phyloP scores from a whole-genome alignment of 2,329 filamentous ascomycete species.

The Amauroascus niger region DNA sequence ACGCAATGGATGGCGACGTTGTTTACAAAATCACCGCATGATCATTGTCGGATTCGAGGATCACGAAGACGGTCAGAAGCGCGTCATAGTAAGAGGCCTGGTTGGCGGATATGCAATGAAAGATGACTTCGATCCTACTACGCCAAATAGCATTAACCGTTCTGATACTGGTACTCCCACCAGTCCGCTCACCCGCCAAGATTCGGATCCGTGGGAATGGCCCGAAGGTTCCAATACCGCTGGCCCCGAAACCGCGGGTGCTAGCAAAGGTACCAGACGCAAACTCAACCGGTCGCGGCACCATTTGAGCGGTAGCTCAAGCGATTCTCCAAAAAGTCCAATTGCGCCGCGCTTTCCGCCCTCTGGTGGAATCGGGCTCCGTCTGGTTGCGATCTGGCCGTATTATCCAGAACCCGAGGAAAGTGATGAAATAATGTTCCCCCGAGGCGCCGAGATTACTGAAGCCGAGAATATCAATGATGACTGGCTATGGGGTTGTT shows the following conservation, averaged over 20 bases:
- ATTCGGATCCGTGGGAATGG: conserved; percentile 35
- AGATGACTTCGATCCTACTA: conserved; percentile 42
- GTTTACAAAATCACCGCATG: conserved; percentile 74
- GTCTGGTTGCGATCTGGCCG: conserved; percentile 59
- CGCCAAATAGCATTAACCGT: conserved; percentile 12
- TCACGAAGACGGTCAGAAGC: conserved; percentile 54
- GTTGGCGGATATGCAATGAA: conserved; percentile 67
- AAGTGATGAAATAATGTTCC: conserved; percentile 70
- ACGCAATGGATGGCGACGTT: conserved; percentile 71
- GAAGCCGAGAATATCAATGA: conserved; percentile 83
- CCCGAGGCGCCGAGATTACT: conserved; percentile 67
- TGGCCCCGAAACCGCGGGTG: conserved; percentile 6
- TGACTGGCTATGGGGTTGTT: conserved; percentile 82
- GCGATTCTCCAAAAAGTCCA: conserved; percentile 4
- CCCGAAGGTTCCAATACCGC: conserved; percentile 29
- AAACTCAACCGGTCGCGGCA: conserved; percentile 15
- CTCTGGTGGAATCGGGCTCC: conserved; percentile 60
- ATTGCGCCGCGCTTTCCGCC: conserved; percentile 50
- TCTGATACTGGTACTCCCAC: conserved; percentile 21
- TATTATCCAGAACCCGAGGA: conserved; percentile 57
- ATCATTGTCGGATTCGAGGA: conserved; percentile 66
- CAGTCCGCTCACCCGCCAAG: conserved; percentile 21
- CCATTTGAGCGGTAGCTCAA: not conserved
- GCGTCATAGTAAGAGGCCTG: conserved; percentile 59
- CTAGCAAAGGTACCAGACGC: conserved; percentile 14